Conservation (phyloP, 2,329 filamentous ascomycete species). For the Tympanopsis confertula region DNA sequence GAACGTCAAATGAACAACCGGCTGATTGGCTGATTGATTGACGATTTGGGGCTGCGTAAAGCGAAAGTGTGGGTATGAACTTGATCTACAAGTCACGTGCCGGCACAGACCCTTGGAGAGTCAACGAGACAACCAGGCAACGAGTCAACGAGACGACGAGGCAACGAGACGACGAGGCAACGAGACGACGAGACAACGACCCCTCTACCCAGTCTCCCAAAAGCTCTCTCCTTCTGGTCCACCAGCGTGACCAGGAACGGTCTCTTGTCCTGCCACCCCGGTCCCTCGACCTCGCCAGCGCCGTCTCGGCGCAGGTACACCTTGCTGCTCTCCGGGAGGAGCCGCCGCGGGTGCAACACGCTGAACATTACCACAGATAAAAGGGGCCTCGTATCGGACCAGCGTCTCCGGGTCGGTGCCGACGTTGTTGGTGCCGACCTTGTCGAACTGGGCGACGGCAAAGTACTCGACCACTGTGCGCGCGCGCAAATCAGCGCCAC, state of each 20-base stretch:
- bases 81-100: too few relatives aligned
- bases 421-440: slow-evolving; percentile 22
- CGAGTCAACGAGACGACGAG: too few relatives aligned
- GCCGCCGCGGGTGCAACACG: slow-evolving; percentile 34
- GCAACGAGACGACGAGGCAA: too few relatives aligned
- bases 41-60: too few relatives aligned
- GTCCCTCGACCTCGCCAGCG: slow-evolving; percentile 31
- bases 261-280: slow-evolving; percentile 35
- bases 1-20: too few relatives aligned
- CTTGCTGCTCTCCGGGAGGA: slow-evolving; percentile 32
- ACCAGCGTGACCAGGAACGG: slow-evolving; percentile 26
- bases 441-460: slow-evolving; percentile 27
- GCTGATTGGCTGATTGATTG: too few relatives aligned
- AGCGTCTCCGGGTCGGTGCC: slow-evolving; percentile 25
- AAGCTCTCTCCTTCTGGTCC: too few relatives aligned
- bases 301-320: slow-evolving; percentile 38
- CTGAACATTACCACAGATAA: slow-evolving; percentile 40
- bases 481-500: slow-evolving; percentile 35
- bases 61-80: too few relatives aligned
- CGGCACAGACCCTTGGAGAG: too few relatives aligned
- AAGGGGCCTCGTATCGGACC: slow-evolving; percentile 46
- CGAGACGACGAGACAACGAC: too few relatives aligned
- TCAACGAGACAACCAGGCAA: too few relatives aligned
- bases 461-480: slow-evolving; percentile 47
- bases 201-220: too few relatives aligned